Percentiles rank a stretch among this genome's conserved stretches.
These are phyloP conservation scores for Alternaria sp. DNA, from an alignment of 2,329 filamentous ascomycete genomes.

Conservation along the genomic window DNA sequence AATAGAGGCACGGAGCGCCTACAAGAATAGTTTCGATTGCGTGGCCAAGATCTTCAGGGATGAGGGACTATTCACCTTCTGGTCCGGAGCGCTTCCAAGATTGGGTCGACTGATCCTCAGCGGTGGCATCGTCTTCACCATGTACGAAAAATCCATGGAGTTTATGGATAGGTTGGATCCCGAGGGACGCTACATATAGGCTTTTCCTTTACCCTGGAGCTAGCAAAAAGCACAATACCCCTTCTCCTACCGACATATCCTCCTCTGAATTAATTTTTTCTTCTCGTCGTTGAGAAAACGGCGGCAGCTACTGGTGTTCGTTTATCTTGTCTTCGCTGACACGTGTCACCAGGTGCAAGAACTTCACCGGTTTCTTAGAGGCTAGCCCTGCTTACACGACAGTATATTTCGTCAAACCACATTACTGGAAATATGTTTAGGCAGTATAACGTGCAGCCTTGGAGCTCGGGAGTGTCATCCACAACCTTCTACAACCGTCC, in stretches of 20 bases:
- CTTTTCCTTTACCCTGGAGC: not conserved
- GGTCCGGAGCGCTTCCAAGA: conserved; percentile 90
- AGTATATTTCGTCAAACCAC: not conserved
- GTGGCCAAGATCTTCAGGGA: conserved; percentile 84
- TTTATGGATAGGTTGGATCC: conserved; percentile 82
- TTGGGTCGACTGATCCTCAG: conserved; percentile 86
- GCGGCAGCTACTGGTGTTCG: not conserved
- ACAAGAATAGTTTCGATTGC: conserved; percentile 88
- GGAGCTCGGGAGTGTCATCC: not conserved
- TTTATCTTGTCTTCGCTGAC: not conserved
- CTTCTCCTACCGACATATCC: not conserved
- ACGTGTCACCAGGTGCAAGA: not conserved
- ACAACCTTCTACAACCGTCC: not conserved
- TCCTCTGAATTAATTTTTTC: not conserved
- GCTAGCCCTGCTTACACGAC: not conserved
- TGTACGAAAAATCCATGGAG: conserved; percentile 97
- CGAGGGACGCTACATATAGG: conserved; percentile 78
- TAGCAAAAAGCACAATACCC: not conserved
- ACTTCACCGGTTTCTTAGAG: conserved; percentile 1
- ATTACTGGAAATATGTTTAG: not conserved
- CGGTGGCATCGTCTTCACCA: conserved; percentile 96
- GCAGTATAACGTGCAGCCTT: not conserved
- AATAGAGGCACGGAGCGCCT: conserved; percentile 79
- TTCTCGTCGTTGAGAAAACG: not conserved
- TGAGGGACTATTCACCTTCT: conserved; percentile 88